These are phyloP conservation scores for Skeletonema grethae DNA, from an alignment of 108 stramenopile species.

Conservation along the genomic window DNA sequence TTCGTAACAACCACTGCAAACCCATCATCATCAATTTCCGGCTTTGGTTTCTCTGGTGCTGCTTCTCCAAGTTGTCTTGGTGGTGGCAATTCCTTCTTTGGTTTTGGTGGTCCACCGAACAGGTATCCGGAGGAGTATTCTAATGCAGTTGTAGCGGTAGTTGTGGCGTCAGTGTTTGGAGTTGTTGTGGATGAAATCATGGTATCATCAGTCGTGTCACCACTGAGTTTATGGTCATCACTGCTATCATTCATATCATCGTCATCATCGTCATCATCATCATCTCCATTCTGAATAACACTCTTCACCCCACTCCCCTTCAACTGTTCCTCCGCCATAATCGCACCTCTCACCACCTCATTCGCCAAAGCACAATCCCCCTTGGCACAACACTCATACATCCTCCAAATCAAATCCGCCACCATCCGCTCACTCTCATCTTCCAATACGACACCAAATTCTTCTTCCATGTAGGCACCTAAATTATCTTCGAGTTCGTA, in stretches of 20 bases:
- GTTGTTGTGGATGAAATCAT: constrained; percentile 14
- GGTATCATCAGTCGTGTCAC: constrained; percentile 40
- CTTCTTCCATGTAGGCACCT: constrained; percentile 84
- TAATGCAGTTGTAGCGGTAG: constrained; percentile 5
- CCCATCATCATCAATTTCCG: constrained; percentile 74
- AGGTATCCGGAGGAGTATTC: constrained; percentile 48
- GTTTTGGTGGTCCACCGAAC: constrained; percentile 56
- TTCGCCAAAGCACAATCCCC: constrained; percentile 65
- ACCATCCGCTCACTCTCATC: constrained; percentile 78
- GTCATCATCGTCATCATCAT: constrained; percentile 73
- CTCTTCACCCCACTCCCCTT: constrained; percentile 46
- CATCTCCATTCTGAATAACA: constrained; percentile 58
- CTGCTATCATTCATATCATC: constrained; percentile 17
- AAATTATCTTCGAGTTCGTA: constrained; percentile 79
- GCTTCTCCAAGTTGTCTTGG: constrained; percentile 72
- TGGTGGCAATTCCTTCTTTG: constrained; percentile 47
- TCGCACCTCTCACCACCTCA: constrained; percentile 54
- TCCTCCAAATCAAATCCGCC: constrained; percentile 65
- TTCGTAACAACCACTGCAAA: constrained; percentile 62
- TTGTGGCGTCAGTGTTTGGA: neutral
- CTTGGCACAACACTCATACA: constrained; percentile 73
- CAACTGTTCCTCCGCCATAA: constrained; percentile 47
- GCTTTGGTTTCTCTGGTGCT: constrained; percentile 45
- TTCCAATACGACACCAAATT: constrained; percentile 84
- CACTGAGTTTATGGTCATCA: too few relatives aligned